These are phyloP conservation scores for Penicillium canescens DNA, from an alignment of 495 filamentous ascomycete genomes.

Conservation along the genomic window DNA sequence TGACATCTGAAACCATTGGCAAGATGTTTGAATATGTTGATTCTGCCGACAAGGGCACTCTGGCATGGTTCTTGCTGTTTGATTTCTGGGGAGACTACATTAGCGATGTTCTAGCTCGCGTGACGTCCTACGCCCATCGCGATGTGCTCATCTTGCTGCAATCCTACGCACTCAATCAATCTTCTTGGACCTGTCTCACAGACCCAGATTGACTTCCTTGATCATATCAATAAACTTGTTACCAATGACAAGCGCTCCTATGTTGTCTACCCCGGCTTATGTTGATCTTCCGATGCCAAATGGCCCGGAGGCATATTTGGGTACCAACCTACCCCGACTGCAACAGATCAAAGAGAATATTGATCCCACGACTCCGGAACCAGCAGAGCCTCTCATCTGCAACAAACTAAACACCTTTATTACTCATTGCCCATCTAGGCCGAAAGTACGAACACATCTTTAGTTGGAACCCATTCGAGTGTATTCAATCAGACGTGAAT, in stretches of 20 bases:
- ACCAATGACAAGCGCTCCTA: slow-evolving; percentile 23
- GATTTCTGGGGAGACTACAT: slow-evolving; percentile 41
- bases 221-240: slow-evolving; percentile 41
- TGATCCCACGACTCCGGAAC: slow-evolving; percentile 58
- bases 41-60: slow-evolving; percentile 40
- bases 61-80: slow-evolving; percentile 44
- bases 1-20: slow-evolving; percentile 34
- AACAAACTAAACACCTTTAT: too few relatives aligned
- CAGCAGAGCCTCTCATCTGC: slow-evolving; percentile 41
- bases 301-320: slow-evolving; percentile 50
- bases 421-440: too few relatives aligned
- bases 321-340: slow-evolving; percentile 44
- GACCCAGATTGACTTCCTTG: slow-evolving; percentile 32
- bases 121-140: slow-evolving; percentile 39
- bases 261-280: slow-evolving; percentile 63
- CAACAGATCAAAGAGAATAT: slow-evolving; percentile 50
- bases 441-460: too few relatives aligned
- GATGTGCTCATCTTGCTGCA: slow-evolving; percentile 43
- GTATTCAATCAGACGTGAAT: too few relatives aligned
- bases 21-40: slow-evolving; percentile 43
- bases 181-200: slow-evolving; percentile 40
- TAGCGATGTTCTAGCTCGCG: slow-evolving; percentile 31
- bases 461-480: too few relatives aligned
- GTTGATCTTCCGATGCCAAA: slow-evolving; percentile 56
- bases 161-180: slow-evolving; percentile 40